phyloP scores from a whole-genome alignment of 1,284 basidiomycete species.

The Mycosarcoma maydis region DNA sequence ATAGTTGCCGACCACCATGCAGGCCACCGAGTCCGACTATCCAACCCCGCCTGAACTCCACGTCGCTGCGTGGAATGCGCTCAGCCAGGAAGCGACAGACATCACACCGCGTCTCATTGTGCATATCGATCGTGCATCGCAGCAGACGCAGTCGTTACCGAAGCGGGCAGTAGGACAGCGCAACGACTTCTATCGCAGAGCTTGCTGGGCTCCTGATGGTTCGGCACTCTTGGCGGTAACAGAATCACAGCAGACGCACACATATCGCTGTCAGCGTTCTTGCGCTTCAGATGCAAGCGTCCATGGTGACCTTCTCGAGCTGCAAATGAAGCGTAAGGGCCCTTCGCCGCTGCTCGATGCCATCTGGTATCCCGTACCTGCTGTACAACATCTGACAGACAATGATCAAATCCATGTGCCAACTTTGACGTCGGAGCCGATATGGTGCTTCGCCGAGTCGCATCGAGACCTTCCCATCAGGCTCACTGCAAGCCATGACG shows the following conservation, averaged over 20 bases:
- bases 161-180: not conserved
- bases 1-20: constrained; percentile 4
- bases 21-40: constrained; percentile 9
- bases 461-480: constrained; percentile 46
- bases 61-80: constrained; percentile 8
- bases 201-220: constrained; percentile 50
- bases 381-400: constrained; percentile 5
- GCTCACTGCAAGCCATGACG: constrained; percentile 40
- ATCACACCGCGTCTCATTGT: constrained; percentile 1
- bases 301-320: not conserved
- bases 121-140: constrained; percentile 1
- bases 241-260: constrained; percentile 45
- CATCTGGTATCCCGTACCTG: constrained; percentile 52
- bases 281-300: too few species aligned
- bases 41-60: constrained; percentile 29
- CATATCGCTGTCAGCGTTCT: constrained; percentile 9
- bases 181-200: constrained; percentile 37
- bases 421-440: not conserved
- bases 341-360: constrained; percentile 51
- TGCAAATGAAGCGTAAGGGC: not conserved
- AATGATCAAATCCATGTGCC: not conserved
- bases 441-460: constrained; percentile 56
- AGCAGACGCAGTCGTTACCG: not conserved
- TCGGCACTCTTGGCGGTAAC: constrained; percentile 42
- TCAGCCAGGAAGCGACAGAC: not conserved